phyloP scores from a whole-genome alignment of 768 basidiomycete species.

The Holtermanniella nyarrowii region DNA sequence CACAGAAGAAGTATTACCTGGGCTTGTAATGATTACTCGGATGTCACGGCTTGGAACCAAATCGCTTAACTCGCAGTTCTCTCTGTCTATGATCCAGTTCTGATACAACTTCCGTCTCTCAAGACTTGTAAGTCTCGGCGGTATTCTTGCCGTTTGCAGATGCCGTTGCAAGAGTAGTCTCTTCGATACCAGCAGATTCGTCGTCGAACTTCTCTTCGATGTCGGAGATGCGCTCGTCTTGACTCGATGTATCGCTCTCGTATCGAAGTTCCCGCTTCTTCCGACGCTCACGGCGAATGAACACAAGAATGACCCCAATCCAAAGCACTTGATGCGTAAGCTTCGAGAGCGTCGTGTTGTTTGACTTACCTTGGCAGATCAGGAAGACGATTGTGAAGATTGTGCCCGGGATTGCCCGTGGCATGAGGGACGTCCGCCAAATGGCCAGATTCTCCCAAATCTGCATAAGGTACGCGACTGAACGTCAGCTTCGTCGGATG shows the following conservation, averaged over 20 bases:
- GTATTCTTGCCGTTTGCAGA: no score
- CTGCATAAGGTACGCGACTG: not conserved
- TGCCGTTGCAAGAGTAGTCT: no score
- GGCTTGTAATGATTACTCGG: no score
- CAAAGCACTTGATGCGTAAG: not conserved
- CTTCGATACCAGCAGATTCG: not conserved
- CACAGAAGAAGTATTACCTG: conserved; percentile 7
- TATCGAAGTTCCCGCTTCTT: not conserved
- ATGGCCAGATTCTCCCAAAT: not conserved
- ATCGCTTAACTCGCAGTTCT: no score
- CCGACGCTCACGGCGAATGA: not conserved
- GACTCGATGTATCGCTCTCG: not conserved
- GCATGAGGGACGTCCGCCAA: not conserved
- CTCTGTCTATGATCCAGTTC: no score
- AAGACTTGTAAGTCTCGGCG: no score
- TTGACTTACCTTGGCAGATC: not conserved
- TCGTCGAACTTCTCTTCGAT: not conserved
- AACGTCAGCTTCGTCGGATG: not conserved
- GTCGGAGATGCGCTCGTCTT: not conserved
- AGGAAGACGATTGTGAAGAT: conserved; percentile 1
- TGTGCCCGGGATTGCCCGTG: not conserved
- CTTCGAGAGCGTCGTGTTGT: not conserved
- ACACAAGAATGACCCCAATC: not conserved
- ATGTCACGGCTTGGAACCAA: no score
- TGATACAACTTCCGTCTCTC: no score